These are phyloP conservation scores for Brassica hybrid DNA, from an alignment of 441 rosid genomes.

Conservation along the genomic window DNA sequence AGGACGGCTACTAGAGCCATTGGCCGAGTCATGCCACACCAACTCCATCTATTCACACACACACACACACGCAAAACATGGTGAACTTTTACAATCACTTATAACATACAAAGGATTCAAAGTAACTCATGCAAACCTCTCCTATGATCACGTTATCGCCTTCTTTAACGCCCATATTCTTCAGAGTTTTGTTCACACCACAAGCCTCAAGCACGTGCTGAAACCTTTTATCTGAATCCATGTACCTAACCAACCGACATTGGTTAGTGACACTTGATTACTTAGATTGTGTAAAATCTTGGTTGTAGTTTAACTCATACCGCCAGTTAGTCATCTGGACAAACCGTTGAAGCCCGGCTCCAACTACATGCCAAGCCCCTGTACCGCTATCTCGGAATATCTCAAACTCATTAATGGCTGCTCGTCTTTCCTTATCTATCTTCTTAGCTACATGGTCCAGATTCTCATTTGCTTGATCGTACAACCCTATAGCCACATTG, in stretches of 20 bases:
- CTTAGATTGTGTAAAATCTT: not conserved
- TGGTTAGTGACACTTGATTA: constrained; percentile 16
- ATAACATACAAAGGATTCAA: not conserved
- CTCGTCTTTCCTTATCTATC: constrained; percentile 66
- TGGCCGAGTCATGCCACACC: constrained; percentile 79
- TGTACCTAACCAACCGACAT: constrained; percentile 53
- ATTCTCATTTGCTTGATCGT: constrained; percentile 37
- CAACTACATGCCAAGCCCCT: constrained; percentile 76
- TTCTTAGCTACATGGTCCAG: constrained; percentile 83
- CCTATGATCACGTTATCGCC: constrained; percentile 90
- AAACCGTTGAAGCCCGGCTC: constrained; percentile 87
- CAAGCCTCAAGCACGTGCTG: constrained; percentile 92
- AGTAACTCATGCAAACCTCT: constrained; percentile 60
- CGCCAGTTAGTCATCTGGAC: constrained; percentile 98
- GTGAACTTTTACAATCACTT: not conserved
- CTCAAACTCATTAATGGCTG: constrained; percentile 81
- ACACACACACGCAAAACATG: not conserved
- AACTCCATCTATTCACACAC: constrained; percentile 72
- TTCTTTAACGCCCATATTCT: constrained; percentile 86
- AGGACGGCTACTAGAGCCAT: constrained; percentile 49
- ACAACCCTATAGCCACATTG: constrained; percentile 26
- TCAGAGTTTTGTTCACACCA: constrained; percentile 75
- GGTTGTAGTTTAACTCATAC: constrained; percentile 44
- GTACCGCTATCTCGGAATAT: constrained; percentile 63
- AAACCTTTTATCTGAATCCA: constrained; percentile 91